phyloP scores from a whole-genome alignment of 2,329 filamentous ascomycete species.

The Sporothrix sp. region DNA sequence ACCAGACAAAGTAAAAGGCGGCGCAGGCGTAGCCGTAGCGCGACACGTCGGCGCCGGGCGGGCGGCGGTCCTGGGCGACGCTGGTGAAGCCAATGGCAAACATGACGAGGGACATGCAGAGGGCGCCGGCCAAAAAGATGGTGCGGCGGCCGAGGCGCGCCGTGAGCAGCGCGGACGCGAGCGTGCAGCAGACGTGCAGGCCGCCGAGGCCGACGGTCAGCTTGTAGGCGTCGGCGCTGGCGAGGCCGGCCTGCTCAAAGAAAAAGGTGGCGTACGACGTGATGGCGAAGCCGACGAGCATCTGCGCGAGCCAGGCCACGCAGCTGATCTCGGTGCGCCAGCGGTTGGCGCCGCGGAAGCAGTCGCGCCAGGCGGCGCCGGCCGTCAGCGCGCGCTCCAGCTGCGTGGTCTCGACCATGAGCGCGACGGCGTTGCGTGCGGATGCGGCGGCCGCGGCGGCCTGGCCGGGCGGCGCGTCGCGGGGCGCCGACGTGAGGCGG shows the following conservation, averaged over 20 bases:
- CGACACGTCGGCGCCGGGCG: conserved; percentile 16
- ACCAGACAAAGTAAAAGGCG: conserved; percentile 34
- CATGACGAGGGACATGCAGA: conserved; percentile 25
- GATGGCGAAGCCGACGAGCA: conserved; percentile 30
- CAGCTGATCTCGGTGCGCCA: conserved; percentile 37
- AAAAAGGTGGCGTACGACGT: conserved; percentile 29
- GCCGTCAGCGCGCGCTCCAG: conserved; percentile 48
- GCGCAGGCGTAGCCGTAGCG: conserved; percentile 29
- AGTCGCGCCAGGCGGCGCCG: conserved; percentile 35
- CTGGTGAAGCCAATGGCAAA: conserved; percentile 33
- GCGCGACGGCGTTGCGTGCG: not conserved
- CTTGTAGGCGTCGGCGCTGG: conserved; percentile 27
- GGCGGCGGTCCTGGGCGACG: conserved; percentile 26
- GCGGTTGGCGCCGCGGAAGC: conserved; percentile 39
- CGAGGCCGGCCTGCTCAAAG: conserved; percentile 36
- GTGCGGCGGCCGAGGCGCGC: conserved; percentile 32
- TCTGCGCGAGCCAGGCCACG: conserved; percentile 32
- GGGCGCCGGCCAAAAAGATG: conserved; percentile 31
- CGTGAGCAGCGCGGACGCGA: conserved; percentile 36
- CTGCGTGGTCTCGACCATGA: conserved; percentile 34
- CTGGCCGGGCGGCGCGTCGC: conserved; percentile 45
- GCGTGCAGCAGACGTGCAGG: conserved; percentile 35
- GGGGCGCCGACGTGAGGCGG: conserved; percentile 32
- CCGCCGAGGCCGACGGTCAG: conserved; percentile 33
- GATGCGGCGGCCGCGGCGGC: conserved; percentile 33